Base-by-base conservation (phyloP, 352 stramenopile species). In the Saprolegnia parasitica region DNA sequence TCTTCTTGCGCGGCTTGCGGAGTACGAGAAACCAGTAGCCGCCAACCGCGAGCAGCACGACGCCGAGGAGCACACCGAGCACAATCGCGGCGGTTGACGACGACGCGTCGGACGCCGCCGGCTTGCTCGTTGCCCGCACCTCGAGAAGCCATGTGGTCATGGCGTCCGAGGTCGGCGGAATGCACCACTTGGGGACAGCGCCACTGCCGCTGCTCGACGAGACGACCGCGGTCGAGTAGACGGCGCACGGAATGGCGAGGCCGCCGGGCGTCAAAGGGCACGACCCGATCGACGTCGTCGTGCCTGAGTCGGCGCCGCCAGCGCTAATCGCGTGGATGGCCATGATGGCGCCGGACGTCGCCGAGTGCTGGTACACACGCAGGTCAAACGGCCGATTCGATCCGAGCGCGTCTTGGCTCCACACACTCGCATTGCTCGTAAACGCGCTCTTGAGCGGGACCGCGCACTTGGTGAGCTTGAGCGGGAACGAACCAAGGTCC, bases 391-490 rank as follows among this genome's bases (percentile, higher is more conserved):
- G 13, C 11, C 13, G 13, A 4, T 2, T 49, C 42, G 42, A 2
- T 4, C 11, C 11, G 6, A 61, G 29, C 18, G 45, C 63, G 26
- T 70, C 63, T 47, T 70, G 63, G 9, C 29, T 26, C 63, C 63
- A 70, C 46, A 70, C 50, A 21, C 63, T 70, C 37, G 63, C 46
- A 37, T 62, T 29, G 4, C 24, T 49, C 15, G 50, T 61, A 5
- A 26, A 35, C n/a, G 45, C 55, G 5, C 21, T 47, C 13, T 35
- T 35, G 11, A 24, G 20, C 18, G 26, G 9, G 18, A 70, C 29
- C n/a, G 63, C 63, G 23, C 63, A 70, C 23, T 70, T 70, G 46
- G 32, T 24, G 4, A 57, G 29, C 39, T 42, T 57, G 21, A 16
- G 45, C 24, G 52, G 52, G 23, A 35, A 26, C 13, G 35, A 11